Evolutionary conservation across 176 grass and related monocot genomes (phyloP).

Genomic region (Thinopyrum elongatum): DNA sequence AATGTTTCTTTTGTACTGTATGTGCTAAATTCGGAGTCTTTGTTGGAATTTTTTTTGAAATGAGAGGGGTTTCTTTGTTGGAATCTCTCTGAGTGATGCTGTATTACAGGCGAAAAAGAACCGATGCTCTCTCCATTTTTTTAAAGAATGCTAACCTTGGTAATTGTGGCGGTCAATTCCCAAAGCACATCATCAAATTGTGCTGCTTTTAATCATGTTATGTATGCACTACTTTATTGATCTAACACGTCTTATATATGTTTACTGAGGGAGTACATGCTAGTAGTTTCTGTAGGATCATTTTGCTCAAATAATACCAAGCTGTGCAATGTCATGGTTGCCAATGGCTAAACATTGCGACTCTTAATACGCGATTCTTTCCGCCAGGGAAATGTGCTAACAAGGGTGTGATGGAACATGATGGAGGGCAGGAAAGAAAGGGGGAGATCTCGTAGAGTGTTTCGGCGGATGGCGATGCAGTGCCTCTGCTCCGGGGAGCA

Average conservation of each 20-base stretch:
- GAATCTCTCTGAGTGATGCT: background rate
- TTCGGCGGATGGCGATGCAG: slow-evolving; percentile 40
- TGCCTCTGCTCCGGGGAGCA: slow-evolving; percentile 70
- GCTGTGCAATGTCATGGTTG: background rate
- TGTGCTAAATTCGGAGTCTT: background rate
- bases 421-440: slow-evolving; percentile 24
- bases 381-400: background rate
- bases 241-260: too few relatives aligned
- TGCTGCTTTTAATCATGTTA: background rate
- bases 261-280: too few relatives aligned
- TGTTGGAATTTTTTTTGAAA: too few relatives aligned
- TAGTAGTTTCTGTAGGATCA: background rate
- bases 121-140: too few relatives aligned
- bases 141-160: too few relatives aligned
- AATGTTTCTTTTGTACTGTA: background rate
- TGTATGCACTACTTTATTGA: too few relatives aligned
- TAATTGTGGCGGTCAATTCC: background rate
- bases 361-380: background rate
- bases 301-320: background rate
- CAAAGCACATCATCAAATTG: background rate
- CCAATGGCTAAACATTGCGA: background rate
- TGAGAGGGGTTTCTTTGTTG: too few relatives aligned
- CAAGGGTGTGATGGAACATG: background rate
- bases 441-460: background rate
- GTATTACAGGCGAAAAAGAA: background rate